Evolutionary conservation across 2,329 filamentous ascomycete species (phyloP), one percentile per base, ranked within the genome.

Genomic region (Lachnellula hyalina): DNA sequence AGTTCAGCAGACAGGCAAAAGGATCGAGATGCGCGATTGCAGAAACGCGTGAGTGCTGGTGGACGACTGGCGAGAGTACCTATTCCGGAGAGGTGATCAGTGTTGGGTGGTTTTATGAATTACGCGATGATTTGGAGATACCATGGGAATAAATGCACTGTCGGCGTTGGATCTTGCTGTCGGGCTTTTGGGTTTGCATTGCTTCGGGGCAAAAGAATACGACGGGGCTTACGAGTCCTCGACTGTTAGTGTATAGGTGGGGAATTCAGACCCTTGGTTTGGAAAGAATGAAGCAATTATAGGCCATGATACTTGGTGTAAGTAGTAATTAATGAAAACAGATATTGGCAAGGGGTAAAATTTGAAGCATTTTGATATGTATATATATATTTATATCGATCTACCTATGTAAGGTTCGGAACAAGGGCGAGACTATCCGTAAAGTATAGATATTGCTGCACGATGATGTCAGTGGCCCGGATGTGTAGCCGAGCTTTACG

Each of bases 21-120:
- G 41, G 86, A 90, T 63, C 83, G 79, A 66, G 86, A 91, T 64
- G 73, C 79, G 23, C 83, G 84, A 58, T 71, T 93, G 56, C 86
- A 90, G 70, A 94, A 94, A 75, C 80, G 89, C 57, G 84, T 89
- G 59, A 91, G 88, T 68, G 88, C 86, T 25, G 88, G 88, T 47
- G 88, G 88, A 47, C 79, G 87, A 62, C 77, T 93, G 67, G 83
- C 83, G 57, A 70, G 68, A 48, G 60, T 59, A 15, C 62, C 65
- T 9, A 69, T 70, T 46, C 65, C 64, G 7, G 67, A 70, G 54
- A 58, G 61, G 42, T 65, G 56, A 63, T 53, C 36, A 53, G 32
- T 15, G 28, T 28, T 34, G 44, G 44, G 49, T 47, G 34, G 54
- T 51, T 56, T 61, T 62, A 61, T 60, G 60, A 61, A 61, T 66